Evolutionary conservation across 2,329 filamentous ascomycete genomes (phyloP), one percentile per base, ranked within the genome.

Genomic region (Exophiala alcalophila): DNA sequence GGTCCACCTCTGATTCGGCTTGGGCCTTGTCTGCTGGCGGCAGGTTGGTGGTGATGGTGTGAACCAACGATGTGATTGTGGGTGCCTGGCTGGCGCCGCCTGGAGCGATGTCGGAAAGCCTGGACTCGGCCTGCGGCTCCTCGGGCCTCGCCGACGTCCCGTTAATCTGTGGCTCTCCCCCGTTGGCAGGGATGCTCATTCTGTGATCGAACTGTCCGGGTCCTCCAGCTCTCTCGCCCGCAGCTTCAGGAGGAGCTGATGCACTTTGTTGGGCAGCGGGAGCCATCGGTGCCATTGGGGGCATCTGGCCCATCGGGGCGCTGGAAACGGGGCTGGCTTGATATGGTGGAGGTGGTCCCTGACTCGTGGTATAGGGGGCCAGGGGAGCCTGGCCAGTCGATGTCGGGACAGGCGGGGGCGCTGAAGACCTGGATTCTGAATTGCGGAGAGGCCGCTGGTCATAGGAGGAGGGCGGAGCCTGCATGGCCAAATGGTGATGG

Each of bases 1-100:
- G 63, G 44, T 44, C 52, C 34, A 21, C 62, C 57, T 44, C 52
- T 11, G 62, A 59, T 38, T 66, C 69, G 55, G 68, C 64, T 21
- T 70, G 63, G 9, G 71, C 59, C 12, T 64, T 71, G 37, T 78
- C 77, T 50, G 71, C 73, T 4, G 78, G 77, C 26, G 80, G 76
- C 2, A 65, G 64, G 30, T 59, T 64, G 8, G 62, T 63, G 16
- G 59, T 62, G 23, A 55, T 52, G 18, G 60, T 63, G 44, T 66
- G 69, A 52, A 72, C 66, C 16, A 71, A 63, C 8, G 72, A 61
- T 11, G 64, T 70, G 43, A 79, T 77, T 51, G 72, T 75, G 6
- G 78, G 78, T 19, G 80, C 76, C 2, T 65, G 66, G 30, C 60
- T 65, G 15, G 62, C 63, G 23, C 60, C 63, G 15, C 53, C 40